Conservation (phyloP, 2,329 filamentous ascomycete genomes). For the Celoporthe dispersa region DNA sequence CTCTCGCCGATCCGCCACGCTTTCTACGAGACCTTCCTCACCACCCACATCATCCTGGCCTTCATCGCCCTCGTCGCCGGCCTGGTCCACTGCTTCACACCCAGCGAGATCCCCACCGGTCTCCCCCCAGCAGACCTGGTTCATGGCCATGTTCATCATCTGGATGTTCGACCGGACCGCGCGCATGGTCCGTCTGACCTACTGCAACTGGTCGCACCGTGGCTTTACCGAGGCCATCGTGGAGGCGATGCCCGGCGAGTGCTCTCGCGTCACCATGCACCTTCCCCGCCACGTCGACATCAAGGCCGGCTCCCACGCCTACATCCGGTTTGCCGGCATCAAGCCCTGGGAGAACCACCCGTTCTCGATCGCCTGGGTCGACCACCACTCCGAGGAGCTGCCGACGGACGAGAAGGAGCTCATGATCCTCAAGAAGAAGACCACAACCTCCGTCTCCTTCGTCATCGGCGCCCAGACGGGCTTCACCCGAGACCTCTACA, state of each 20-base stretch:
- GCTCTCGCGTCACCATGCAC: slow-evolving; percentile 70
- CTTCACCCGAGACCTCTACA: slow-evolving; percentile 81
- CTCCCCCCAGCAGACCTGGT: slow-evolving; percentile 75
- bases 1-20: slow-evolving; percentile 85
- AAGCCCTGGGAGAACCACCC: slow-evolving; percentile 75
- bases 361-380: slow-evolving; percentile 78
- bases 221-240: slow-evolving; percentile 68
- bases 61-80: slow-evolving; percentile 70
- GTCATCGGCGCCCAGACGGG: slow-evolving; percentile 87
- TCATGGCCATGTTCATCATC: slow-evolving; percentile 73
- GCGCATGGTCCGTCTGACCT: slow-evolving; percentile 66
- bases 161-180: slow-evolving; percentile 75
- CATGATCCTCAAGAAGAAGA: slow-evolving; percentile 36
- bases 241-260: slow-evolving; percentile 71
- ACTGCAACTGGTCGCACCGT: slow-evolving; percentile 65
- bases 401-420: slow-evolving; percentile 48
- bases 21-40: slow-evolving; percentile 96
- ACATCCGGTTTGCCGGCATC: slow-evolving; percentile 70
- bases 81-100: slow-evolving; percentile 75
- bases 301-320: slow-evolving; percentile 74
- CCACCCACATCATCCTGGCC: slow-evolving; percentile 79
- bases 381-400: slow-evolving; percentile 52
- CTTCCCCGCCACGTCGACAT: slow-evolving; percentile 70
- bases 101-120: slow-evolving; percentile 63
- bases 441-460: slow-evolving; percentile 70